Conservation (phyloP, 1,284 basidiomycete species). For the Uromyces viciae-fabae region DNA sequence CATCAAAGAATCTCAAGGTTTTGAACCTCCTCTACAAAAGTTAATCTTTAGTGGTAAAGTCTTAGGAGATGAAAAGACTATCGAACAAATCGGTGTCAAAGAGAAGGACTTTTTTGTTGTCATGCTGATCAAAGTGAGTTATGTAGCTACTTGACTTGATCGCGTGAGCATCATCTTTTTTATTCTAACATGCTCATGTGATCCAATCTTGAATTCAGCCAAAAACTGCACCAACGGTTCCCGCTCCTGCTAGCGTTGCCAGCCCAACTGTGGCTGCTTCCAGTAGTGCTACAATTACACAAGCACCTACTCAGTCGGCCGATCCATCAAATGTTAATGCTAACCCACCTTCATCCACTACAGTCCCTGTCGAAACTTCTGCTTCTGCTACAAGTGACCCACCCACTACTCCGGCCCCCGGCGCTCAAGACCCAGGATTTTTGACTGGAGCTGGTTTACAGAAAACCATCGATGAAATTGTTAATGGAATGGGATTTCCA, state of each 20-base stretch:
- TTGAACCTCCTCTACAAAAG: slow-evolving; percentile 68
- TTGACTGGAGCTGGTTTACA: slow-evolving; percentile 73
- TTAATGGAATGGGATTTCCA: slow-evolving; percentile 86
- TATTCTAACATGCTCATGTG: slow-evolving; percentile 56
- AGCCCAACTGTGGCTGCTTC: slow-evolving; percentile 44
- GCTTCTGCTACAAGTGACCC: neutral
- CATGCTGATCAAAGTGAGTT: slow-evolving; percentile 87
- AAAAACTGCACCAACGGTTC: slow-evolving; percentile 48
- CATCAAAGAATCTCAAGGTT: slow-evolving; percentile 72
- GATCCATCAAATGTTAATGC: slow-evolving; percentile 48
- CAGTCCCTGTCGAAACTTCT: slow-evolving; percentile 47
- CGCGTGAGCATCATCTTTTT: slow-evolving; percentile 52
- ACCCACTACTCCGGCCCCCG: neutral
- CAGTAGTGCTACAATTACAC: slow-evolving; percentile 46
- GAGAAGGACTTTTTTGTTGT: slow-evolving; percentile 99
- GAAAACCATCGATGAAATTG: slow-evolving; percentile 72
- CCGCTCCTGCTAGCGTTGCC: slow-evolving; percentile 46
- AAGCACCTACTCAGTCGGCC: slow-evolving; percentile 49
- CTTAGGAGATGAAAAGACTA: slow-evolving; percentile 78
- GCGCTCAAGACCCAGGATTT: slow-evolving; percentile 27
- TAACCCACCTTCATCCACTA: slow-evolving; percentile 50
- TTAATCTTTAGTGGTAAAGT: slow-evolving; percentile 98
- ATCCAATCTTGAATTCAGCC: slow-evolving; percentile 52
- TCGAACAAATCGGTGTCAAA: slow-evolving; percentile 86
- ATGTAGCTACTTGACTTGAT: slow-evolving; percentile 12